Conservation (phyloP, 2,329 filamentous ascomycete genomes). For the Colletotrichum eremochloae region DNA sequence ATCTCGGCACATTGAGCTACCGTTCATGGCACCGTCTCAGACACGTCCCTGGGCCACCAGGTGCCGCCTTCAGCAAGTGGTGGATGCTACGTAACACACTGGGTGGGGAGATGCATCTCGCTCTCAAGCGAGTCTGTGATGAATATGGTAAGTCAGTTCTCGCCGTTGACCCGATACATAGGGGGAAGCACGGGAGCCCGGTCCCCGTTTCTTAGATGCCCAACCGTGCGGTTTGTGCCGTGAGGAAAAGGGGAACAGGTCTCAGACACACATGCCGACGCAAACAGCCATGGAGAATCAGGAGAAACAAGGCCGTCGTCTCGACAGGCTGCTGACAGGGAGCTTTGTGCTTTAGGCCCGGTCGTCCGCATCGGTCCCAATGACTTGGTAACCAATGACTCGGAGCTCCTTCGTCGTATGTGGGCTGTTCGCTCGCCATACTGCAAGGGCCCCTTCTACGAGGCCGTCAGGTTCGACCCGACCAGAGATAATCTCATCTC, state of each 20-base stretch:
- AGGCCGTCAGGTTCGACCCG: constrained; percentile 52
- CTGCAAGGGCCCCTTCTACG: constrained; percentile 53
- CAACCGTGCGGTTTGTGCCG: constrained; percentile 2
- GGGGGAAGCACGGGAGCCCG: not conserved
- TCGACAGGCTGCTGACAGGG: constrained; percentile 42
- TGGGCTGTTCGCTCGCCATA: constrained; percentile 51
- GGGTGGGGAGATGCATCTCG: constrained; percentile 44
- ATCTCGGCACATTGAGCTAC: constrained; percentile 38
- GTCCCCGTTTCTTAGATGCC: not conserved
- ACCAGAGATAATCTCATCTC: constrained; percentile 51
- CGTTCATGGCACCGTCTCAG: constrained; percentile 51
- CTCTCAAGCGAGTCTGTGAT: constrained; percentile 43
- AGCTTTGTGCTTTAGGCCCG: constrained; percentile 45
- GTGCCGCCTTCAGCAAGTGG: constrained; percentile 50
- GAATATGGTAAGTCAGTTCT: constrained; percentile 39
- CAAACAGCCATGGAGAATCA: constrained; percentile 22
- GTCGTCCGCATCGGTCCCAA: constrained; percentile 54
- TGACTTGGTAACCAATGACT: constrained; percentile 52
- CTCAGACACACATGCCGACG: constrained; percentile 42
- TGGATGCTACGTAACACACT: constrained; percentile 50
- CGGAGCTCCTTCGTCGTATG: constrained; percentile 52
- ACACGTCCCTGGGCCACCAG: constrained; percentile 52
- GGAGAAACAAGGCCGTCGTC: constrained; percentile 10
- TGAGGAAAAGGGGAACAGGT: constrained; percentile 9
- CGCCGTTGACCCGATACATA: constrained; percentile 3